A percentile compares a stretch with the other conserved stretches of the same genome.
phyloP scores from a whole-genome alignment of 768 basidiomycete genomes.

The Hypholoma sublateritium region DNA sequence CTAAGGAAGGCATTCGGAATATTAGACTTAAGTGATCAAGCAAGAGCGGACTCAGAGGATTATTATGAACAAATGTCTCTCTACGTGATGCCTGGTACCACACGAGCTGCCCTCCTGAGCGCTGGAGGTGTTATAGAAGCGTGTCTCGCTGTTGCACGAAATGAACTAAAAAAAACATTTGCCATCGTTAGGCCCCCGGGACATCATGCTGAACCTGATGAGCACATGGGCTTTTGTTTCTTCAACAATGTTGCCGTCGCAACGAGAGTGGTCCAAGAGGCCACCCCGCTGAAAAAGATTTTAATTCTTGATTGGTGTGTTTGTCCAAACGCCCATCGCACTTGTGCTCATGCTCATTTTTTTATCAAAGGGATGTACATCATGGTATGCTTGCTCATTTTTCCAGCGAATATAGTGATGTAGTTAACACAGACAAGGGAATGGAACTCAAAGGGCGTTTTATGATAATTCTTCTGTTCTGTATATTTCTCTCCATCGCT shows the following conservation, averaged over 20 bases:
- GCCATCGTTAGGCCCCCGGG: conserved; percentile 97
- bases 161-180: conserved; percentile 80
- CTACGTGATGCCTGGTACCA: conserved; percentile 86
- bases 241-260: conserved; percentile 98
- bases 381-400: conserved; percentile 58
- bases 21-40: conserved; percentile 72
- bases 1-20: conserved; percentile 14
- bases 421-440: conserved; percentile 53
- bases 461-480: conserved; percentile 89
- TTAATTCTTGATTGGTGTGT: conserved; percentile 94
- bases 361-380: conserved; percentile 80
- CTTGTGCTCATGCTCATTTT: conserved; percentile 5
- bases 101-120: conserved; percentile 81
- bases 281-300: conserved; percentile 72
- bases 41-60: conserved; percentile 69
- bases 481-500: conserved; percentile 94
- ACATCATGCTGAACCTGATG: conserved; percentile 97
- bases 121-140: conserved; percentile 96
- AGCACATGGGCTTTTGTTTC: conserved; percentile 99
- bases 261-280: conserved; percentile 73
- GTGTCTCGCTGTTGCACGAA: conserved; percentile 77
- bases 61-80: conserved; percentile 93
- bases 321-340: neutral
- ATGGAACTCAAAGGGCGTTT: conserved; percentile 96
- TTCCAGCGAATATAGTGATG: neutral